Evolutionary conservation across 139 green algal species (phyloP).

Genomic region (Penium margaritaceum): DNA sequence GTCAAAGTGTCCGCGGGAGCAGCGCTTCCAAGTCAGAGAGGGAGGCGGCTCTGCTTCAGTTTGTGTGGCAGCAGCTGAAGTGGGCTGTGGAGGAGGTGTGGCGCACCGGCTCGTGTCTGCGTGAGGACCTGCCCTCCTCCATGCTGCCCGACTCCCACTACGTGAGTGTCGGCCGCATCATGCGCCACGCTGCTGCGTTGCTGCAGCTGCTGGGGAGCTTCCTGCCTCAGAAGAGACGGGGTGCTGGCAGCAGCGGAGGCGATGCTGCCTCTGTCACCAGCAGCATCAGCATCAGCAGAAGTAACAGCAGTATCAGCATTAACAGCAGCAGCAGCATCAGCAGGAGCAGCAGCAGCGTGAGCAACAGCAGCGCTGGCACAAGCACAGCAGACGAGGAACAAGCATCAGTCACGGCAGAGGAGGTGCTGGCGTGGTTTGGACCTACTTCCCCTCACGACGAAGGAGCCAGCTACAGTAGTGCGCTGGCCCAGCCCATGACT

Average conservation of each 20-base stretch:
- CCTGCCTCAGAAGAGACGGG: too few species aligned
- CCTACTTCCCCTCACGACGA: too few species aligned
- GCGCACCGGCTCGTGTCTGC: not conserved
- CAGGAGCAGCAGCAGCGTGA: not conserved
- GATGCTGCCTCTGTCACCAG: not conserved
- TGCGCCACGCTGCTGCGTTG: not conserved
- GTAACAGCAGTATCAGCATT: not conserved
- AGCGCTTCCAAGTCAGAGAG: not conserved
- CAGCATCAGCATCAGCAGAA: not conserved
- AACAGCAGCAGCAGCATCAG: not conserved
- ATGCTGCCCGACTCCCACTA: not conserved
- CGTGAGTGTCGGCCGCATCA: not conserved
- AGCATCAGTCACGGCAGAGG: too few species aligned
- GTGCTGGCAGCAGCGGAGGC: not conserved
- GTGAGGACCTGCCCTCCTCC: constrained; percentile 4
- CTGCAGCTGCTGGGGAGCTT: not conserved
- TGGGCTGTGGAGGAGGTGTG: not conserved
- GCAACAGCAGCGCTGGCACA: not conserved
- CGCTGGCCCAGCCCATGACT: too few species aligned
- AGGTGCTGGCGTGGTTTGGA: too few species aligned
- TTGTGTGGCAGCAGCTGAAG: not conserved
- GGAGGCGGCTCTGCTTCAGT: not conserved
- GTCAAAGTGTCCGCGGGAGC: too few species aligned
- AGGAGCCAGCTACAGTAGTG: too few species aligned
- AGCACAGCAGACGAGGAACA: not conserved